phyloP scores from a whole-genome alignment of 441 rosid genomes.

The Codiaeum variegatum region DNA sequence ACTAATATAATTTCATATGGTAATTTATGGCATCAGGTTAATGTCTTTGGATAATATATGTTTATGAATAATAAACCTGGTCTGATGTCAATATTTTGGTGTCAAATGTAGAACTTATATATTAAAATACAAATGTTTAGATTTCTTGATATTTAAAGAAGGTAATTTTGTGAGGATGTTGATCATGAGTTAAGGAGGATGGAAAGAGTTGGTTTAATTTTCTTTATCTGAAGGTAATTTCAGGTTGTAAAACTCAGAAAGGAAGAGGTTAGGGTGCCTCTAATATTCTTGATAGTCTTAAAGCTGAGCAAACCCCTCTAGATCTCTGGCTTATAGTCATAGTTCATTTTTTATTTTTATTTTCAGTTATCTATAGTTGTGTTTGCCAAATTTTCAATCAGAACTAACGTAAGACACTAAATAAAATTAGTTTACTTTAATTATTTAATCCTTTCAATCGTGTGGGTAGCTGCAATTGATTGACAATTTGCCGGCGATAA shows the following conservation, averaged over 20 bases:
- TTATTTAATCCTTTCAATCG: not conserved
- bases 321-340: conserved; percentile 97
- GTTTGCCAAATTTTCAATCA: not conserved
- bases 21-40: no score
- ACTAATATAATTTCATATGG: no score
- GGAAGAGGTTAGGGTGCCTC: conserved; percentile 97
- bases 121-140: no score
- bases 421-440: not conserved
- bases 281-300: conserved; percentile 93
- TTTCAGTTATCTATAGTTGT: not conserved
- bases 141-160: no score
- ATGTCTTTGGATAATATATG: no score
- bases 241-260: conserved; percentile 87
- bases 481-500: not conserved
- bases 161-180: no score
- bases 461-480: not conserved
- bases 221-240: not conserved
- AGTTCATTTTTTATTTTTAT: conserved; percentile 31
- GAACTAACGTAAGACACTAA: not conserved
- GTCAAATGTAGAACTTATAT: no score
- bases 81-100: no score
- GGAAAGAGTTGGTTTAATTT: no score
- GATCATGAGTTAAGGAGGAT: no score
- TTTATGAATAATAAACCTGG: no score
- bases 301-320: conserved; percentile 99